Evolutionary conservation across 83 land plant species (phyloP).

Genomic region (Picea engelmannii): DNA sequence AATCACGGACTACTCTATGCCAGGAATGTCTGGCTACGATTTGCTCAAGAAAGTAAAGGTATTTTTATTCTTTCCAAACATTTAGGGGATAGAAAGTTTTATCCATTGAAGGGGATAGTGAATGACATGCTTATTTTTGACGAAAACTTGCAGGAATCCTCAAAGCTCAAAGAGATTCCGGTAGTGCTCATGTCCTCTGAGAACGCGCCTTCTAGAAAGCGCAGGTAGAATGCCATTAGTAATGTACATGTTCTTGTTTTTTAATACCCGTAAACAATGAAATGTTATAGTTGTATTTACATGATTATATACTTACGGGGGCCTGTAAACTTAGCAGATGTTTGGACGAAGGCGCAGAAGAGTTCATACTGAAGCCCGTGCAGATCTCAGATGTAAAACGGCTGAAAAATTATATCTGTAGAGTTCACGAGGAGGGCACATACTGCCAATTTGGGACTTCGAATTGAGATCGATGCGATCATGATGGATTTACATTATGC

Average conservation of each 20-base stretch:
- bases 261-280: neutral
- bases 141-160: constrained; percentile 36
- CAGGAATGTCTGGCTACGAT: constrained; percentile 88
- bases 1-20: constrained; percentile 86
- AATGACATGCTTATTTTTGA: too few relatives aligned
- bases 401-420: too few relatives aligned
- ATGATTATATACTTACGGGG: neutral
- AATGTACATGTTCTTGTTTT: neutral
- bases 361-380: too few relatives aligned
- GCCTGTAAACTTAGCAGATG: neutral
- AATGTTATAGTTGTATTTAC: neutral
- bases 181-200: constrained; percentile 69
- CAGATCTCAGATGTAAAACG: too few relatives aligned
- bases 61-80: neutral
- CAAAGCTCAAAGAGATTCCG: constrained; percentile 47
- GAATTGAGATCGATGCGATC: too few relatives aligned
- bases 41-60: constrained; percentile 79
- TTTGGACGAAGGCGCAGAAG: too few relatives aligned
- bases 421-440: too few relatives aligned
- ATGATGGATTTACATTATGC: too few relatives aligned
- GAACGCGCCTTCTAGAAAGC: constrained; percentile 42
- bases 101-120: neutral
- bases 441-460: too few relatives aligned
- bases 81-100: neutral
- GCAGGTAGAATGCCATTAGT: constrained; percentile 22